These are phyloP conservation scores for Metarhizium robertsii DNA, from an alignment of 2,329 filamentous ascomycete species.

Conservation along the genomic window DNA sequence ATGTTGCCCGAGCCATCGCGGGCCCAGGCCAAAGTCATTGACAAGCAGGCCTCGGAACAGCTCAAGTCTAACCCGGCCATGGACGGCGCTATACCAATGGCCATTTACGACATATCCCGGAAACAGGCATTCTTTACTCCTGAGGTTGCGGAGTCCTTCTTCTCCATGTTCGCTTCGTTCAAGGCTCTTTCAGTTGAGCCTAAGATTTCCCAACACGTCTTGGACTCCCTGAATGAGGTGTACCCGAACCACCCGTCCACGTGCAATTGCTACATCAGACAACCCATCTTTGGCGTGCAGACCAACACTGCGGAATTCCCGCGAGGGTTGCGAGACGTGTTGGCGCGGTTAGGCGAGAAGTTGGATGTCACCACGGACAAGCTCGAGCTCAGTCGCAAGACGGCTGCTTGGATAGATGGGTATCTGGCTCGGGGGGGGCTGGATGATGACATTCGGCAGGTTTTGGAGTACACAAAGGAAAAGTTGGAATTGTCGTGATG, in stretches of 20 bases:
- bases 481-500: slow-evolving; percentile 14
- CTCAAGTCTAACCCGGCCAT: slow-evolving; percentile 73
- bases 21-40: slow-evolving; percentile 32
- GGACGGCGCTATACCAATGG: slow-evolving; percentile 85
- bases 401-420: slow-evolving; percentile 43
- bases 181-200: slow-evolving; percentile 52
- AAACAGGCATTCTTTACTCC: slow-evolving; percentile 65
- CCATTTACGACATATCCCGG: slow-evolving; percentile 80
- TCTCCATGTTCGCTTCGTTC: slow-evolving; percentile 68
- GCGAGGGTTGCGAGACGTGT: slow-evolving; percentile 53
- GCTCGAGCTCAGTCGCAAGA: slow-evolving; percentile 36
- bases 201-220: slow-evolving; percentile 64
- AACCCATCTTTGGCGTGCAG: slow-evolving; percentile 58
- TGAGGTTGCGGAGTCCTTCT: slow-evolving; percentile 65
- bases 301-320: slow-evolving; percentile 62
- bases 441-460: slow-evolving; percentile 45
- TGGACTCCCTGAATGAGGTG: slow-evolving; percentile 51
- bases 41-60: slow-evolving; percentile 34
- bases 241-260: slow-evolving; percentile 54
- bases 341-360: slow-evolving; percentile 50
- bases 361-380: slow-evolving; percentile 36
- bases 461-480: slow-evolving; percentile 42
- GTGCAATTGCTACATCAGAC: slow-evolving; percentile 61
- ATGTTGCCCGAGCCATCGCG: slow-evolving; percentile 36
- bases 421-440: slow-evolving; percentile 39